phyloP scores from a whole-genome alignment of 345 rosid species.

The Capsella bursapastoris region DNA sequence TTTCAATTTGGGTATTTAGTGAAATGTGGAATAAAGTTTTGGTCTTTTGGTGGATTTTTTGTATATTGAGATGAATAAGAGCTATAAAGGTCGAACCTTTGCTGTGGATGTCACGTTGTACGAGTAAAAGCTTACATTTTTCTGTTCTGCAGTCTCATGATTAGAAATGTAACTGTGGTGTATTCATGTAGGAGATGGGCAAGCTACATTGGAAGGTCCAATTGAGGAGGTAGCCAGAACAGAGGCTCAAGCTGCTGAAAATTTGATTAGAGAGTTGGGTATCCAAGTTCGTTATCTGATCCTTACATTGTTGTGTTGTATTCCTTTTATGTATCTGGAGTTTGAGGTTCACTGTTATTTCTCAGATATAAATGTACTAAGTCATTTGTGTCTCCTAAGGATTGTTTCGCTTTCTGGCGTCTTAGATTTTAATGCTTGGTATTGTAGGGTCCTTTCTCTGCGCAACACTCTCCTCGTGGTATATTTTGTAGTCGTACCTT shows the following conservation, averaged over 20 bases:
- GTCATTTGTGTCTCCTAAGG: conserved; percentile 1
- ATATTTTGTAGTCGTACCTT: conserved; percentile 93
- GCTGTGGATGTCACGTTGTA: conserved; percentile 3
- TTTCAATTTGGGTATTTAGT: background rate
- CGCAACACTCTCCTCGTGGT: conserved; percentile 85
- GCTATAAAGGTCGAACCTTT: conserved; percentile 15
- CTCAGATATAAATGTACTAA: background rate
- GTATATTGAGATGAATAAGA: conserved; percentile 6
- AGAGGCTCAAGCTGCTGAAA: conserved; percentile 77
- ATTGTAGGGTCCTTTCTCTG: conserved; percentile 77
- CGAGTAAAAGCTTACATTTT: conserved; percentile 30
- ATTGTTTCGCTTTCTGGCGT: background rate
- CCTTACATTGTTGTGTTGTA: conserved; percentile 1
- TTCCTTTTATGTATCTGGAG: background rate
- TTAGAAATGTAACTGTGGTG: conserved; percentile 19
- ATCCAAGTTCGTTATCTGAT: conserved; percentile 61
- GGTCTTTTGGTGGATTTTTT: conserved; percentile 8
- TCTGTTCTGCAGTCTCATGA: conserved; percentile 4
- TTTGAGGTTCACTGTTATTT: background rate
- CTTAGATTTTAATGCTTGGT: conserved; percentile 27
- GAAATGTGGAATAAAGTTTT: background rate
- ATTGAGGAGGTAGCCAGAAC: conserved; percentile 85
- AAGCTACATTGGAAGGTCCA: conserved; percentile 74
- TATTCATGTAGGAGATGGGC: conserved; percentile 57
- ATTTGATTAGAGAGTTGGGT: conserved; percentile 73